Evolutionary conservation across 129 eudicot genomes (phyloP), one percentile per base, ranked within the genome.

Genomic region (Artemisia argyi): DNA sequence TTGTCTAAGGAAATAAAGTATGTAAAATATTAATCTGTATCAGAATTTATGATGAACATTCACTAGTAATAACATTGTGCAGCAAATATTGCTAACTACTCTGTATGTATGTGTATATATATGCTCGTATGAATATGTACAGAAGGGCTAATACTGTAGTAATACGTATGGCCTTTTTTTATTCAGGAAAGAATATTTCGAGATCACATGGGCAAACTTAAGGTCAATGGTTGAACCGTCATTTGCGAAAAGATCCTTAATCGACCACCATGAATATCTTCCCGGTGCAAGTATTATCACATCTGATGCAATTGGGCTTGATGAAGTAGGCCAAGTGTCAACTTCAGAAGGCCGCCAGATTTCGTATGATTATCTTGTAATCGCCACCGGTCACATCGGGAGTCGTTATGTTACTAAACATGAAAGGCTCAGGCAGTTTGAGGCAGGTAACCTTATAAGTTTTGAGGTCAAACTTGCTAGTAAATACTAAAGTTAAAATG

Each of bases 201-300:
- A 87, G 83, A 69, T 90, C 44, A 61, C 91, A 11, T 87, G 96
- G 96, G 88, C 91, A 53, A 67, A 64, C 61, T 73, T 90, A 84
- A 85, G 96, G 75, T 74, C 87, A 64, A 87, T 78, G 85, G 91
- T 87, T 6, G 88, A 90, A 68, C 96, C 93, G 58, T 53, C 94
- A 49, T 87, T 90, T 83, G 94, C 89, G 15, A 71, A 85, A 66
- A 87, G 87, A 81, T 60, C 85, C 7, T 65, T 90, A 28, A 78
- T 90, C 42, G 77, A 83, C 67, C 92, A 90, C 78, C 63, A 73
- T 53, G 94, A 90, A 59, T 90, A 87, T 71, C 86, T 87, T 70
- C 86, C 81, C 1, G 73, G 82, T 30, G 96, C 88, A 24, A 80
- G 79, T 64, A 71, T 90, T 15, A 79, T 90, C 63, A 71, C 86